Base-by-base conservation (phyloP, 2,329 filamentous ascomycete species). In the Nothophoma quercina region DNA sequence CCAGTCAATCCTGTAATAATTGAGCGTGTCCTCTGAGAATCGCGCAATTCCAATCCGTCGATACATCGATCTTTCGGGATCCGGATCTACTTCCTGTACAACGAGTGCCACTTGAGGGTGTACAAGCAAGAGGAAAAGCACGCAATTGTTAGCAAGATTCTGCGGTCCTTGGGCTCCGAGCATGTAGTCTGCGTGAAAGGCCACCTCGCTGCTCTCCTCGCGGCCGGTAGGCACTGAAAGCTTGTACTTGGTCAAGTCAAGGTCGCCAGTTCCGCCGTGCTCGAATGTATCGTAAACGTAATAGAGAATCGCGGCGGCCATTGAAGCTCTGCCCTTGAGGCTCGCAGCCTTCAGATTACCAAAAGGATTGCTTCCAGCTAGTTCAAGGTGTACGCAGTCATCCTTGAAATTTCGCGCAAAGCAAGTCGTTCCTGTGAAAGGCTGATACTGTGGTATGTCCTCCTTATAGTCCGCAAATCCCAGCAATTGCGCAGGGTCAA, bases 41-140 rank as follows among this genome's bases (percentile, higher is more conserved):
- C n/a, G n/a, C n/a, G n/a, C n/a, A n/a, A n/a, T n/a, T n/a, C n/a
- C n/a, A n/a, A n/a, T n/a, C n/a, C n/a, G n/a, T n/a, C n/a, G n/a
- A n/a, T n/a, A n/a, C n/a, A n/a, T n/a, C n/a, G n/a, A n/a, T n/a
- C n/a, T n/a, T n/a, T n/a, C n/a, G n/a, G n/a, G n/a, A n/a, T n/a
- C n/a, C n/a, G n/a, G n/a, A n/a, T n/a, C n/a, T n/a, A n/a, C n/a
- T n/a, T n/a, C n/a, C n/a, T n/a, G n/a, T n/a, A n/a, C n/a, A n/a
- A n/a, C n/a, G n/a, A n/a, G n/a, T n/a, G n/a, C n/a, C n/a, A 63
- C 45, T 26, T 53, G 29, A 7, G 53, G 56, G 41, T 63, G 60
- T 10, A 61, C 43, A 13, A 61, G 19, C 16, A 61, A 22, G 16
- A 63, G 12, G 4, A 41, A 56, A 5, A 55, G 5, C 16, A 44